Percentiles rank a stretch among this genome's conserved stretches.
phyloP scores from a whole-genome alignment of 2,329 filamentous ascomycete genomes.

The Ascosphaera acerosa region DNA sequence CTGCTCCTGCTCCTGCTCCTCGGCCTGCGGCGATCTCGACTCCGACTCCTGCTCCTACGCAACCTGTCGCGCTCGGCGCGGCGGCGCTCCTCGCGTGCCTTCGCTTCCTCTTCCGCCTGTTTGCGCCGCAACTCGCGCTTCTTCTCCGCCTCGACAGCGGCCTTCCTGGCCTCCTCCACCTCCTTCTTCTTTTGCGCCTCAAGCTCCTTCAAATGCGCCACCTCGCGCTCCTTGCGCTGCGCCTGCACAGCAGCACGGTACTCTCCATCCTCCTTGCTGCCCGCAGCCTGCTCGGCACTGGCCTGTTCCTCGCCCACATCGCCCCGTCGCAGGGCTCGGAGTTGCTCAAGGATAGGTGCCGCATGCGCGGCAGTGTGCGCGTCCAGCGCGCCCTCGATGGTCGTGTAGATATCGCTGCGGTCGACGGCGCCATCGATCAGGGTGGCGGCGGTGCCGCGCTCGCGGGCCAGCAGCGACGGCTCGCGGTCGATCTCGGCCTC shows the following conservation, averaged over 20 bases:
- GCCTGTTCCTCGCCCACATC: slow-evolving; percentile 34
- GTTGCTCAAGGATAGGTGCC: slow-evolving; percentile 25
- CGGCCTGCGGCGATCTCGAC: too few species aligned
- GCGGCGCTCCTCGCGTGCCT: too few species aligned
- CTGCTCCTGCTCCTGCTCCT: slow-evolving; percentile 18
- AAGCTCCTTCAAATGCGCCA: slow-evolving; percentile 23
- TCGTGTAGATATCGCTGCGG: slow-evolving; percentile 34
- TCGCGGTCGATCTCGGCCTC: slow-evolving; percentile 37
- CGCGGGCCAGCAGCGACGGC: slow-evolving; percentile 32
- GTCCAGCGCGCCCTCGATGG: slow-evolving; percentile 29
- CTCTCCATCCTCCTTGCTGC: slow-evolving; percentile 34
- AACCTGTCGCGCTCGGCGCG: too few species aligned
- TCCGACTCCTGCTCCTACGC: too few species aligned
- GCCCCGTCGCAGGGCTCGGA: slow-evolving; percentile 30
- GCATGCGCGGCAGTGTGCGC: slow-evolving; percentile 28
- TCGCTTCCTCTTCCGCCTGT: slow-evolving; percentile 18
- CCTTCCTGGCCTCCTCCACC: slow-evolving; percentile 22
- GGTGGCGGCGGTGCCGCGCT: slow-evolving; percentile 34
- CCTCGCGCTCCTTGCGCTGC: slow-evolving; percentile 27
- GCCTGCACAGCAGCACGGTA: slow-evolving; percentile 29
- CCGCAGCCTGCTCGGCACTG: slow-evolving; percentile 26
- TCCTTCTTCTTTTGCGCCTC: slow-evolving; percentile 26
- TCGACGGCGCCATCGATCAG: slow-evolving; percentile 39
- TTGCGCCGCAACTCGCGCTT: slow-evolving; percentile 25
- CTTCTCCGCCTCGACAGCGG: slow-evolving; percentile 21